phyloP scores from a whole-genome alignment of 768 basidiomycete species.

The Mrakia gelida region DNA sequence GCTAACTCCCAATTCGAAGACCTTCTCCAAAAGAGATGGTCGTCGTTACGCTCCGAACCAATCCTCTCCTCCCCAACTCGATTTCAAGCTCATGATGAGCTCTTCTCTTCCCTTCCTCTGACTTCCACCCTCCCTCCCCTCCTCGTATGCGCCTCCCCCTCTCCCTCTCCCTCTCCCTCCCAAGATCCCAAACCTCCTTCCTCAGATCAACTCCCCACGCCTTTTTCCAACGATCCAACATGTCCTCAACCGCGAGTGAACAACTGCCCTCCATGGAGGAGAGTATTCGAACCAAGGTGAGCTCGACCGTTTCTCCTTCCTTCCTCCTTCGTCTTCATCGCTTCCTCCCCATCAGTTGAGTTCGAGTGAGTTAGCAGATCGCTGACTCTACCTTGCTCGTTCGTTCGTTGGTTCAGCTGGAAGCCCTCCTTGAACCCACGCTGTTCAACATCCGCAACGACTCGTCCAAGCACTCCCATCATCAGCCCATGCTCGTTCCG shows the following conservation, averaged over 20 bases:
- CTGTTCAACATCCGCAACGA: slow-evolving; percentile 47
- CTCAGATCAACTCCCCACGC: neutral
- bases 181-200: neutral
- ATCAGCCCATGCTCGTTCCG: slow-evolving; percentile 47
- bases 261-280: slow-evolving; percentile 1
- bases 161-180: neutral
- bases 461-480: slow-evolving; percentile 45
- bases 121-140: neutral
- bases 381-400: neutral
- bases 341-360: neutral
- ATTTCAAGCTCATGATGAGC: too few species aligned
- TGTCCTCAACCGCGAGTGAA: neutral
- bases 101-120: too few species aligned
- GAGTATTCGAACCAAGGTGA: slow-evolving; percentile 12
- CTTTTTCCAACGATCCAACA: neutral
- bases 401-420: slow-evolving; percentile 39
- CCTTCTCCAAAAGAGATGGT: neutral
- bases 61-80: neutral
- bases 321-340: neutral
- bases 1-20: too few species aligned
- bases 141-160: slow-evolving; percentile 2
- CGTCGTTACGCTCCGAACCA: neutral
- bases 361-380: neutral
- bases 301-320: neutral
- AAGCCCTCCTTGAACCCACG: slow-evolving; percentile 42